A percentile compares a stretch with the other conserved stretches of the same genome.
Conservation (phyloP, 2,329 filamentous ascomycete genomes). For the Pleomassaria siparia region DNA sequence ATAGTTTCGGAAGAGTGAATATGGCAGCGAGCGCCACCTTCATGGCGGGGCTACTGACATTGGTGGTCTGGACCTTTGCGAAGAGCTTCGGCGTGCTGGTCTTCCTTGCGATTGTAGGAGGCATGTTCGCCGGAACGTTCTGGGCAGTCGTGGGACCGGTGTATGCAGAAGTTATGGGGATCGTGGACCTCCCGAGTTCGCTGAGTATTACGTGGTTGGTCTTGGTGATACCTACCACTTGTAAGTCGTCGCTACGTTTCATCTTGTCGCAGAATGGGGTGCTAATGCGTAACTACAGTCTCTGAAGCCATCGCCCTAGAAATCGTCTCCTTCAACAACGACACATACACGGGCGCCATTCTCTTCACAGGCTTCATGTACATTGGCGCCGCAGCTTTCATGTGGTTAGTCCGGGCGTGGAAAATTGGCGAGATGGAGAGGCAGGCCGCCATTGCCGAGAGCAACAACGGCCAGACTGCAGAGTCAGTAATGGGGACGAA, state of each 20-base stretch:
- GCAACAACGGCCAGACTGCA: constrained; percentile 25
- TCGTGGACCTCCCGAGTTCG: constrained; percentile 67
- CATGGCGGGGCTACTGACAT: constrained; percentile 62
- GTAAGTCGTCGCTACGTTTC: constrained; percentile 28
- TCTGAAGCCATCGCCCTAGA: constrained; percentile 59
- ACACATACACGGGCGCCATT: constrained; percentile 59
- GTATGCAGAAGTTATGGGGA: constrained; percentile 71
- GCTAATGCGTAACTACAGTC: constrained; percentile 31
- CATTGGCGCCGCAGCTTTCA: constrained; percentile 55
- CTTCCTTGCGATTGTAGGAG: constrained; percentile 68
- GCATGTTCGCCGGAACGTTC: constrained; percentile 69
- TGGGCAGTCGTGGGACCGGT: constrained; percentile 67
- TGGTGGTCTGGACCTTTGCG: constrained; percentile 74
- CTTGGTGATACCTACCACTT: constrained; percentile 70
- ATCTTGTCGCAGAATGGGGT: not conserved
- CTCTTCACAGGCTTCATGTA: constrained; percentile 65
- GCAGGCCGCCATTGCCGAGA: constrained; percentile 35
- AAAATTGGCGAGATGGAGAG: constrained; percentile 59
- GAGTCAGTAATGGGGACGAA: constrained; percentile 19
- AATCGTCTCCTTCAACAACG: constrained; percentile 52
- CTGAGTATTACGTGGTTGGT: constrained; percentile 73
- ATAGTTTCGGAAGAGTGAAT: constrained; percentile 71
- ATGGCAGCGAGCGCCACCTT: constrained; percentile 68
- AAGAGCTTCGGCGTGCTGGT: constrained; percentile 68
- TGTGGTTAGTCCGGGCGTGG: constrained; percentile 61